phyloP scores from a whole-genome alignment of 2,329 filamentous ascomycete genomes.

The Gremmenia infestans region DNA sequence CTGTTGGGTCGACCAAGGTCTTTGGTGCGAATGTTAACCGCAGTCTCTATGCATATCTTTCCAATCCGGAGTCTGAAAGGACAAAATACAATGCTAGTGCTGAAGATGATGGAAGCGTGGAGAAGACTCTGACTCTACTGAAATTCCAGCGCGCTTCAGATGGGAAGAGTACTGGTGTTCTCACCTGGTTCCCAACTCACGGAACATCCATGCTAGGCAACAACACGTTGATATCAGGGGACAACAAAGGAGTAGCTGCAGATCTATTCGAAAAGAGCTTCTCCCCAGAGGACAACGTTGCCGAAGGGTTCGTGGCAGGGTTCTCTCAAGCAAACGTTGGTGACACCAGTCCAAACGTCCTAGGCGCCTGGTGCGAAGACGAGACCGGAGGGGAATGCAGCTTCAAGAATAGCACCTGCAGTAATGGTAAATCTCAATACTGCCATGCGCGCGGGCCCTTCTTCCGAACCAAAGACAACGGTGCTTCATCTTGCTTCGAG shows the following conservation, averaged over 20 bases:
- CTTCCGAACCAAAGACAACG: constrained; percentile 63
- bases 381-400: constrained; percentile 67
- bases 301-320: constrained; percentile 73
- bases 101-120: constrained; percentile 51
- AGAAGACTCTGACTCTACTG: constrained; percentile 76
- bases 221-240: constrained; percentile 86
- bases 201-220: constrained; percentile 88
- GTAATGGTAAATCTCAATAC: constrained; percentile 60
- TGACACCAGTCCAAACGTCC: constrained; percentile 83
- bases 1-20: constrained; percentile 64
- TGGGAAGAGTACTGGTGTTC: constrained; percentile 68
- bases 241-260: constrained; percentile 93
- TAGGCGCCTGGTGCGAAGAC: constrained; percentile 87
- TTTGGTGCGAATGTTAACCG: constrained; percentile 80
- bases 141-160: constrained; percentile 72
- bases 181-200: constrained; percentile 91
- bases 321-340: constrained; percentile 91
- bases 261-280: constrained; percentile 74
- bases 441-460: constrained; percentile 72
- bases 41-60: constrained; percentile 80
- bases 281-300: constrained; percentile 47
- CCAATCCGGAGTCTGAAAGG: constrained; percentile 75
- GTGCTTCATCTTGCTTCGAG: constrained; percentile 69
- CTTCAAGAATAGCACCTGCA: constrained; percentile 79
- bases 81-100: constrained; percentile 54